Evolutionary conservation across 2,329 filamentous ascomycete species (phyloP), one percentile per base, ranked within the genome.

Genomic region (Claviceps digitariae): DNA sequence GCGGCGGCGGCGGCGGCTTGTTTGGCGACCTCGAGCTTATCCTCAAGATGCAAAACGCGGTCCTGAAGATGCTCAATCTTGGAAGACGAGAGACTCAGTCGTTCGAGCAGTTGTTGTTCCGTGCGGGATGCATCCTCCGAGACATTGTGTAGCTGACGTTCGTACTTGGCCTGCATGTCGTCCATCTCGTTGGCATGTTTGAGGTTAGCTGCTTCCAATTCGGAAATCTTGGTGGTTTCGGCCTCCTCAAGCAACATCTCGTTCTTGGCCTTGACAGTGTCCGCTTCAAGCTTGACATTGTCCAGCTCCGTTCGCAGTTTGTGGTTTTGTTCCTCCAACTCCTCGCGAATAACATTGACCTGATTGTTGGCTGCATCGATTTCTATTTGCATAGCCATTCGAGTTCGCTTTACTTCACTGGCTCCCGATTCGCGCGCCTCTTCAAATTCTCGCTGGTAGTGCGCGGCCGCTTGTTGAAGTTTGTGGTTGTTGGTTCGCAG

Each of bases 21-120:
- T 66, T 90, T 90, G 25, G 91, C 85, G 60, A 97, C 86, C 61
- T 94, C 85, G 17, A 98, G 78, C 67, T 90, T 91, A 67, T 96
- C 90, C 66, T 96, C 89, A 1, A 97, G 76, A 61, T 94, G 86
- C 4, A 78, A 70, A 27, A 96, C 80, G 61, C 87, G 88, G 61
- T 96, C 90, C 65, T 94, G 85, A 23, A 94, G 79, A 65, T 94
- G 86, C 60, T 90, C 82, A 4, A 85, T 81, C 74, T 91, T 95
- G 54, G 89, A 87, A 9, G 90, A 82, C 0, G 89, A 87, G 54
- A 97, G 77, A 58, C 81, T 83, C 53, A 97, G 78, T 27, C 87
- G 83, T 63, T 96, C 89, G 48, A 86, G 78, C 45, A 94, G 79
- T 65, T 90, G 86, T 57, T 84, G 78, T 67, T 95, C 90, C 2